Conservation (phyloP, 306 rosid genomes). For the Vicia sativa region DNA sequence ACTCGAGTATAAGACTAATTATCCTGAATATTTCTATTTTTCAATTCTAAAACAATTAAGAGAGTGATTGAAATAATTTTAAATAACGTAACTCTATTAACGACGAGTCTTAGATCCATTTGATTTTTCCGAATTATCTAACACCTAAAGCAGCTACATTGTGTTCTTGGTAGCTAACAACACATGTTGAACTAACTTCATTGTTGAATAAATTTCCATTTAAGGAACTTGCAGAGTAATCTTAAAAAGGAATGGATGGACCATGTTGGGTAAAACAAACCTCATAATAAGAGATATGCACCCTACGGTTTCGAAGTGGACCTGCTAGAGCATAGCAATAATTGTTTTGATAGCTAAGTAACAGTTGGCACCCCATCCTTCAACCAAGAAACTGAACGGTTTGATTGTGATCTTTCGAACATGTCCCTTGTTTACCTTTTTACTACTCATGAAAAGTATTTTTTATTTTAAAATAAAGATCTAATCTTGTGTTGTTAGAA, state of each 20-base stretch:
- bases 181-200: not conserved
- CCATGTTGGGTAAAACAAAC: constrained; percentile 30
- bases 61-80: too few relatives aligned
- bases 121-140: too few relatives aligned
- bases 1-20: too few relatives aligned
- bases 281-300: constrained; percentile 30
- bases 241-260: constrained; percentile 36
- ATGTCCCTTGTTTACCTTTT: not conserved
- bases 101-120: too few relatives aligned
- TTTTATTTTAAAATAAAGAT: too few relatives aligned
- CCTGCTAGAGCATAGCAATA: constrained; percentile 37
- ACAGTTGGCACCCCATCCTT: constrained; percentile 34
- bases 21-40: too few relatives aligned
- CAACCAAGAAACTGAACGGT: constrained; percentile 13
- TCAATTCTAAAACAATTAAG: too few relatives aligned
- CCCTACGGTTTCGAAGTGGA: constrained; percentile 32
- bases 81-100: too few relatives aligned
- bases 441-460: too few relatives aligned
- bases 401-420: not conserved
- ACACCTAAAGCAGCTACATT: too few relatives aligned
- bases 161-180: too few relatives aligned
- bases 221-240: not conserved
- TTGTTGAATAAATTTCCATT: not conserved
- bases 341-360: constrained; percentile 41
- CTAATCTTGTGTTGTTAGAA: too few relatives aligned